Base-by-base conservation (phyloP, 108 stramenopile species). In the Nitzschia sp. region DNA sequence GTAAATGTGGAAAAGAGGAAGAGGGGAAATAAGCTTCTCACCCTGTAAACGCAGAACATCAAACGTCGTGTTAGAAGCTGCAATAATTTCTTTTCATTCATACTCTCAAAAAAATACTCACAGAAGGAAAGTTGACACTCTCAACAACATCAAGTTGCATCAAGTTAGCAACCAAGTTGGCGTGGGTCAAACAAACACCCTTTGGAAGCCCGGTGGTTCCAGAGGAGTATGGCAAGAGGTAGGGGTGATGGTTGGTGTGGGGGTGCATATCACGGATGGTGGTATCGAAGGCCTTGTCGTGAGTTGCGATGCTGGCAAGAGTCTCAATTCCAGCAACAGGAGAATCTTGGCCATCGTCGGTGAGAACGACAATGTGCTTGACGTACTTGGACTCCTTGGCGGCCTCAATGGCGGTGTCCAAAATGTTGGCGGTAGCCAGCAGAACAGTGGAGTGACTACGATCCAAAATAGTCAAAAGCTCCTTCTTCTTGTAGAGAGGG, bases 121-220 rank as follows among this genome's bases (percentile, higher is more conserved):
- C 54, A 15, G 50, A 37, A 22, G 68, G 69, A 66, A 81, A 79
- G n/a, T 48, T 70, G 48, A 72, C 41, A 10, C 70, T 70, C 68
- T 91, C 93, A 6, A 86, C 63, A 51, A 72, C 78, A 46, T 88
- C 74, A 21, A 85, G 41, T 65, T 92, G 91, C 21, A 83, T 54
- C 15, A 95, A 51, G 67, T 95, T 95, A 19, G 75, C 68, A 37
- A 89, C 71, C 24, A 97, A 71, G 63, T 97, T 97, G 26, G 63
- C 57, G 79, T 96, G 69, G 25, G 69, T 51, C n/a, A 69, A 21
- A 62, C 89, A 78, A 22, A 94, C 94, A 29, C 95, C 97, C 70
- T 97, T 97, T n/a, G 95, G 90, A 37, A 87, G 44, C 24, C 97
- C 97, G 22, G 97, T 97, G 0, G 97, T 97, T 6, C 96, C 96